These are phyloP conservation scores for Ganoderma meredithae DNA, from an alignment of 1,284 basidiomycete species.

Conservation along the genomic window DNA sequence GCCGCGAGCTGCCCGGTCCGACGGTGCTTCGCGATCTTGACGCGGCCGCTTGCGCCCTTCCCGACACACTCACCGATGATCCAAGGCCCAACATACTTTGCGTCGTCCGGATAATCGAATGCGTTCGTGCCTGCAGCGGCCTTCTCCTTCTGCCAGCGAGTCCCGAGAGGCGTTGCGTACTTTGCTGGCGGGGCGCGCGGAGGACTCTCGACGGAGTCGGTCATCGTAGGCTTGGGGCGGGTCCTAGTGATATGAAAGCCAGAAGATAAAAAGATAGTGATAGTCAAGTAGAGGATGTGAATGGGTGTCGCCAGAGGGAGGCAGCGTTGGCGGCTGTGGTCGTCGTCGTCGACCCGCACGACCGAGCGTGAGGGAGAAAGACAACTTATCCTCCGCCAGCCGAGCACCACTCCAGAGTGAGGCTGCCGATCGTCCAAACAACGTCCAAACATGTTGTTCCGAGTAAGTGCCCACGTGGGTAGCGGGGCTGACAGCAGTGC, in stretches of 20 bases:
- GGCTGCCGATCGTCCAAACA: constrained; percentile 33
- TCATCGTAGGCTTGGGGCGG: constrained; percentile 23
- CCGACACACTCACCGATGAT: constrained; percentile 95
- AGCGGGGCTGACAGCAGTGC: neutral
- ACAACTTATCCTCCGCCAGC: constrained; percentile 12
- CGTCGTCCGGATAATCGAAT: constrained; percentile 79
- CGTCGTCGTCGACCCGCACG: constrained; percentile 31
- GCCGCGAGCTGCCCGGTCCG: constrained; percentile 94
- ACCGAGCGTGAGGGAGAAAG: constrained; percentile 26
- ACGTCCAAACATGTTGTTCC: constrained; percentile 35
- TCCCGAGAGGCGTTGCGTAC: constrained; percentile 73
- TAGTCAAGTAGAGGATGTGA: constrained; percentile 11
- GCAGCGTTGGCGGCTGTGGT: constrained; percentile 11
- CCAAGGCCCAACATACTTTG: constrained; percentile 80
- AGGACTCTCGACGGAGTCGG: constrained; percentile 49
- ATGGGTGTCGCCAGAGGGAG: neutral
- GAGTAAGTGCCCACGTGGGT: neutral
- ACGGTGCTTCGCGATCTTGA: constrained; percentile 93
- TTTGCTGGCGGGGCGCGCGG: constrained; percentile 73
- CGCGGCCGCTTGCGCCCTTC: constrained; percentile 94
- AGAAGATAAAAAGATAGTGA: constrained; percentile 2
- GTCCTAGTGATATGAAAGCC: constrained; percentile 19
- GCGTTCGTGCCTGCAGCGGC: constrained; percentile 71
- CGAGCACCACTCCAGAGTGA: constrained; percentile 8
- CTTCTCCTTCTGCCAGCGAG: constrained; percentile 86